Evolutionary conservation across 1,139 yeast species (phyloP), one percentile per base, ranked within the genome.

Genomic region (Suhomyces yuchorum): DNA sequence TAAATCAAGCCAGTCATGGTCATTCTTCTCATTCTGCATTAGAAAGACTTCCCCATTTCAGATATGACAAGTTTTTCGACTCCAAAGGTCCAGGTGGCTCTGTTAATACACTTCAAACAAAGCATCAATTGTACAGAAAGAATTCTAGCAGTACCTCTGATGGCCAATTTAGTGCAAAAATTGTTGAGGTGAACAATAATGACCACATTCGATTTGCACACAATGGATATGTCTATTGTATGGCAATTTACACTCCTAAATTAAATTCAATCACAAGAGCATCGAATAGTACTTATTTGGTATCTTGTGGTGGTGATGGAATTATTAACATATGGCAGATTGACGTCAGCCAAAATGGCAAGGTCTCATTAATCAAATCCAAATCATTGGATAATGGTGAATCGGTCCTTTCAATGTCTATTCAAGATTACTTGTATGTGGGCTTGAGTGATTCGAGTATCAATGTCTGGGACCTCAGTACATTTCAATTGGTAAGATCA

Each of bases 241-340:
- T 91, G 80, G 75, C 75, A 37, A 54, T 70, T 49, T 53, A 74
- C 15, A 34, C 40, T 7, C 50, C 50, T n/a, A 35, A 39, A 5
- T 23, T 48, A 18, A 35, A 34, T n/a, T 12, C 39, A 1, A 8
- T 32, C 8, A 51, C 58, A 2, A 49, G 52, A 6, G 47, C 49
- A 17, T 9, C 15, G 3, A 12, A 17, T 2, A 38, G 33, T 3
- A 7, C 28, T 8, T 46, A 34, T n/a, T 59, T 75, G 41, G 61
- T 71, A 3, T 66, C 75, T 33, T 95, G 96, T 28, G 96, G 97
- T 43, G 98, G 98, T 43, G 98, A 93, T 66, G 98, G 98, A 0
- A 60, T 80, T 2, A 80, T 87, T 20, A 88, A 87, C 56, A 66
- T 91, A 12, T 93, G 99, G 99, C 71, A 73, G 1, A 52, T 71